phyloP scores from a whole-genome alignment of 192 early-diverging fungal species.

The Entomortierella beljakovae region DNA sequence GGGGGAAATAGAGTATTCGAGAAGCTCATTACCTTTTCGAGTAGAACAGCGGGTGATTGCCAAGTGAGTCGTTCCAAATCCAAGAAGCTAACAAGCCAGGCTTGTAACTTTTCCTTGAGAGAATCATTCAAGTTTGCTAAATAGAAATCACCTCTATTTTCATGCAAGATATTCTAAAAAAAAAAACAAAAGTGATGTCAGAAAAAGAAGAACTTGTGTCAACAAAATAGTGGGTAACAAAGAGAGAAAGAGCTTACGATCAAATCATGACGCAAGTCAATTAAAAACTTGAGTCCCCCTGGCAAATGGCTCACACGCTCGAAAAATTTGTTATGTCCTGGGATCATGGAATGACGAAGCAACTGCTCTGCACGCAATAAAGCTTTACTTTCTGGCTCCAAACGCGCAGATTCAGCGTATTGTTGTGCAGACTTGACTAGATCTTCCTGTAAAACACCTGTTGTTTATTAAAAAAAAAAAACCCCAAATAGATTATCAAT shows the following conservation, averaged over 20 bases:
- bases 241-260: slow-evolving; percentile 58
- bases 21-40: slow-evolving; percentile 79
- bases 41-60: slow-evolving; percentile 78
- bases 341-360: slow-evolving; percentile 74
- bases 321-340: slow-evolving; percentile 80
- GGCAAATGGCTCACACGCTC: slow-evolving; percentile 81
- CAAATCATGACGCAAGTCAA: slow-evolving; percentile 82
- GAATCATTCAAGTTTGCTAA: slow-evolving; percentile 71
- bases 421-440: slow-evolving; percentile 33
- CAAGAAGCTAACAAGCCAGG: slow-evolving; percentile 82
- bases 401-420: slow-evolving; percentile 28
- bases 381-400: slow-evolving; percentile 46
- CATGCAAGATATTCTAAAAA: slow-evolving; percentile 22
- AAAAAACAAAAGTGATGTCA: neutral
- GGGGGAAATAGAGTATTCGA: neutral
- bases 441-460: slow-evolving; percentile 58
- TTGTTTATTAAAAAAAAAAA: neutral
- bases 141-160: slow-evolving; percentile 58
- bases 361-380: slow-evolving; percentile 63
- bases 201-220: neutral
- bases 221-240: neutral
- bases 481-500: no score
- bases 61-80: slow-evolving; percentile 88
- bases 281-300: slow-evolving; percentile 83
- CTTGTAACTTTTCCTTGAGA: slow-evolving; percentile 75